Percentiles rank a stretch among this genome's conserved stretches.
These are phyloP conservation scores for Fraxinus ornus DNA, from an alignment of 305 asterid species.

Conservation along the genomic window DNA sequence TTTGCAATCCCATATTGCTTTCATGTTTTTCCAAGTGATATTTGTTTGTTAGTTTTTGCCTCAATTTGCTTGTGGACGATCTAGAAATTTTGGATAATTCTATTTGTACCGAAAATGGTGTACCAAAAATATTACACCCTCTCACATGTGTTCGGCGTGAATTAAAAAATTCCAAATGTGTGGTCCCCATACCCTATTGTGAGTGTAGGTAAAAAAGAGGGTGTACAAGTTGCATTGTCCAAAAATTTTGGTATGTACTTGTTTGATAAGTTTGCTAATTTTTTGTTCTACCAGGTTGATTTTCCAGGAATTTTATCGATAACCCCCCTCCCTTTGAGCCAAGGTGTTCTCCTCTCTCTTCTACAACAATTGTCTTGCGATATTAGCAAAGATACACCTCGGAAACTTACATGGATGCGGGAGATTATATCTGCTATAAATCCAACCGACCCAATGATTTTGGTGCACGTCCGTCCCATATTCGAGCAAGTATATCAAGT, in stretches of 20 bases:
- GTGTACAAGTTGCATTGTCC: too few species aligned
- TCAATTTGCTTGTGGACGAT: background rate
- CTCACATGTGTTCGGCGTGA: too few species aligned
- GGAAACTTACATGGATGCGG: slow-evolving; percentile 49
- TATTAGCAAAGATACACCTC: slow-evolving; percentile 26
- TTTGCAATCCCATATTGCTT: background rate
- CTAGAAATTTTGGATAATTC: background rate
- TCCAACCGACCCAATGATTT: slow-evolving; percentile 66
- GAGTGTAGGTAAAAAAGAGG: too few species aligned
- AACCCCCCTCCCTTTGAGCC: slow-evolving; percentile 45
- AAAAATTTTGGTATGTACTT: background rate
- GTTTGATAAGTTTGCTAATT: background rate
- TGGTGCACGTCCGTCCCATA: slow-evolving; percentile 78
- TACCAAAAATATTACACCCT: too few species aligned
- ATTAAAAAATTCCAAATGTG: too few species aligned
- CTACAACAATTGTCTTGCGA: slow-evolving; percentile 49
- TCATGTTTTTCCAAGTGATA: background rate
- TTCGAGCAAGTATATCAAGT: slow-evolving; percentile 47
- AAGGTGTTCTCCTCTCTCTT: slow-evolving; percentile 57
- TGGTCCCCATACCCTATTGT: too few species aligned
- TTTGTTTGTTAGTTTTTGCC: background rate
- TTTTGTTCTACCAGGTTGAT: slow-evolving; percentile 34
- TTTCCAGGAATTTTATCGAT: slow-evolving; percentile 29
- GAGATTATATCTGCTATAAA: slow-evolving; percentile 41
- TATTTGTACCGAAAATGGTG: too few species aligned